Evolutionary conservation across 2,329 filamentous ascomycete genomes (phyloP), one percentile per base, ranked within the genome.

Genomic region (Ascochyta viciae-villosae): DNA sequence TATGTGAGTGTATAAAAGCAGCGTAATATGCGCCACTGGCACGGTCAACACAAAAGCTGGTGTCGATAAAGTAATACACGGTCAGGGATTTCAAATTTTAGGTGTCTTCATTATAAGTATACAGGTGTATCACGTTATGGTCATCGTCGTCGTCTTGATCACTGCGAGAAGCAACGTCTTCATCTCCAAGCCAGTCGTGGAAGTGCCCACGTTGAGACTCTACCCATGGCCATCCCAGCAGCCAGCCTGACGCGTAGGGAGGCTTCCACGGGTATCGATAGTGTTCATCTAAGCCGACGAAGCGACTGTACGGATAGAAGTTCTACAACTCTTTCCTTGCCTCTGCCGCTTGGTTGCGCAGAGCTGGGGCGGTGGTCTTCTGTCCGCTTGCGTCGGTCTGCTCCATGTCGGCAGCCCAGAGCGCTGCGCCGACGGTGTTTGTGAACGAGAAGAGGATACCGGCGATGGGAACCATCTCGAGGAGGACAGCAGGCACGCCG

Each of bases 381-480:
- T 63, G 59, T 4, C 63, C 57, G 29, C 54, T 61, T 7, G 57
- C 44, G 23, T 49, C 60, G 19, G 52, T 54, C 50, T 72, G 54
- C 74, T 96, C 92, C 55, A 96, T 85, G 74, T 96, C 92, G 16
- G 91, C 90, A 37, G 94, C 93, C 92, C 92, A 97, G n/a, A 98
- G 79, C 7, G 94, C 94, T 50, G 93, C 94, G 7, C 92, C 94
- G 55, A 96, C 92, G 1, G 91, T 89, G 74, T 96, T 97, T 15
- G 92, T 96, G 74, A 96, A 97, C 0, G 89, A 84, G 70, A 96
- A 96, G 58, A 94, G 83, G 49, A 96, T 89, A 6, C 90, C 93
- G 6, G 83, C 86, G 58, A 97, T 79, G 0, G 94, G 94, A 2
- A 97, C 78, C 81, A 96, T 89, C 73, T 97, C 92, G 4, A 97